Evolutionary conservation across 2,329 filamentous ascomycete species (phyloP).

Genomic region (Ramularia collo-cygni): DNA sequence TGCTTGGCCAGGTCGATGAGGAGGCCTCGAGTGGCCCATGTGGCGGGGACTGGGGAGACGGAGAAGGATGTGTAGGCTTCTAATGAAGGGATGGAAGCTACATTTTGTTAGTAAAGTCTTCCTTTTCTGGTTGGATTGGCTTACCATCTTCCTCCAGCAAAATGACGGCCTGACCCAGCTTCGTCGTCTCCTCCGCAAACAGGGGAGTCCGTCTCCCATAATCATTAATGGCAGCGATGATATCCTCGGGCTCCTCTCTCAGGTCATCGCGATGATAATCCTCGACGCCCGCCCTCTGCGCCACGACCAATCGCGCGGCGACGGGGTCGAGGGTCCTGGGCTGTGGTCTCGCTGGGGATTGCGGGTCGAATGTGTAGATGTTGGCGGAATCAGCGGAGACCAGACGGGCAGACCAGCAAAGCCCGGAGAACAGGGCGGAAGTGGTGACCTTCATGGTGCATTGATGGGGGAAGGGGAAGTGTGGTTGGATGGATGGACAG

Average conservation of each 20-base stretch:
- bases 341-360: conserved; percentile 21
- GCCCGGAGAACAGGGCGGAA: conserved; percentile 34
- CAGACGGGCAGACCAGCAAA: conserved; percentile 29
- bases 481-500: conserved; percentile 2
- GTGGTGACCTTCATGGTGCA: conserved; percentile 41
- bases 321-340: conserved; percentile 34
- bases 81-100: conserved; percentile 2
- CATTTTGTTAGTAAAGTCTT: conserved; percentile 1
- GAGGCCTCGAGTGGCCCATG: conserved; percentile 19
- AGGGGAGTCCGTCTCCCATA: conserved; percentile 38
- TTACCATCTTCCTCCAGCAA: conserved; percentile 17
- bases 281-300: conserved; percentile 45
- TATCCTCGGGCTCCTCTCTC: conserved; percentile 33
- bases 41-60: conserved; percentile 21
- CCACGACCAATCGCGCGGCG: conserved; percentile 44
- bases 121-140: conserved; percentile 6
- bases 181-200: conserved; percentile 28
- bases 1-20: conserved; percentile 27
- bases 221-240: conserved; percentile 41
- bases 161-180: conserved; percentile 18
- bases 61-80: conserved; percentile 20
- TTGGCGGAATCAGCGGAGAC: conserved; percentile 27
- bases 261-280: conserved; percentile 41
- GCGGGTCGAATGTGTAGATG: conserved; percentile 34
- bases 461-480: neutral